A percentile compares a stretch with the other conserved stretches of the same genome.
Evolutionary conservation across 2,329 filamentous ascomycete genomes (phyloP).

Genomic region (Botrytis tulipae): DNA sequence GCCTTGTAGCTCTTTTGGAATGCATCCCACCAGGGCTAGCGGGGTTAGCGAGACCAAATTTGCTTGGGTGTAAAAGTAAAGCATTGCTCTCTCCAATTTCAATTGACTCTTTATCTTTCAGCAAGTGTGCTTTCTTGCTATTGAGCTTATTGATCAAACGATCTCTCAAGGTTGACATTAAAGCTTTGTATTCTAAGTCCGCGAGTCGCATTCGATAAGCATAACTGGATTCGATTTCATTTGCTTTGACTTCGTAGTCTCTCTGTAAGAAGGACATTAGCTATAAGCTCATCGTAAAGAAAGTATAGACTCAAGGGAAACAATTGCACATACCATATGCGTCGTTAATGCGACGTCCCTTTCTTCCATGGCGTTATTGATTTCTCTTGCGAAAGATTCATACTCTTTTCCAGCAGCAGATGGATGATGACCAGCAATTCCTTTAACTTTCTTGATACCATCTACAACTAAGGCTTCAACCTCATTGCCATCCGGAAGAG

Average conservation of each 20-base stretch:
- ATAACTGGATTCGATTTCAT: conserved; percentile 58
- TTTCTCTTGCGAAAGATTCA: conserved; percentile 76
- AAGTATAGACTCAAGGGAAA: neutral
- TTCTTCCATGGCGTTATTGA: conserved; percentile 85
- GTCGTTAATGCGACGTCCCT: conserved; percentile 79
- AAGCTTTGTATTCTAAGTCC: conserved; percentile 57
- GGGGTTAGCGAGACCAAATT: conserved; percentile 65
- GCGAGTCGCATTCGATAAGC: conserved; percentile 62
- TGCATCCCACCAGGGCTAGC: conserved; percentile 62
- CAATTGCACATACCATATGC: conserved; percentile 65
- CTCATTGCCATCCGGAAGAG: conserved; percentile 57
- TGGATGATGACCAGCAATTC: conserved; percentile 42
- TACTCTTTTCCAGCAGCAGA: conserved; percentile 79
- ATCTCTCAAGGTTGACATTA: conserved; percentile 61
- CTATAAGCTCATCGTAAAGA: neutral
- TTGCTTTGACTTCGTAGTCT: conserved; percentile 61
- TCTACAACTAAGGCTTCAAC: conserved; percentile 40
- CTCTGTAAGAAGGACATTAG: conserved; percentile 44
- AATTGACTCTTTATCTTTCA: conserved; percentile 65
- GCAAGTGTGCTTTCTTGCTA: conserved; percentile 62
- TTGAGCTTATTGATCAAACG: conserved; percentile 65
- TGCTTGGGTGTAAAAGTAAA: conserved; percentile 64
- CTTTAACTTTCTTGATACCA: conserved; percentile 36
- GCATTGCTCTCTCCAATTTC: conserved; percentile 67
- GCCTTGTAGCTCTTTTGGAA: conserved; percentile 60